Percentiles rank a stretch among this genome's conserved stretches.
Conservation (phyloP, 305 asterid species). For the Fraxinus xanthoxyloides region DNA sequence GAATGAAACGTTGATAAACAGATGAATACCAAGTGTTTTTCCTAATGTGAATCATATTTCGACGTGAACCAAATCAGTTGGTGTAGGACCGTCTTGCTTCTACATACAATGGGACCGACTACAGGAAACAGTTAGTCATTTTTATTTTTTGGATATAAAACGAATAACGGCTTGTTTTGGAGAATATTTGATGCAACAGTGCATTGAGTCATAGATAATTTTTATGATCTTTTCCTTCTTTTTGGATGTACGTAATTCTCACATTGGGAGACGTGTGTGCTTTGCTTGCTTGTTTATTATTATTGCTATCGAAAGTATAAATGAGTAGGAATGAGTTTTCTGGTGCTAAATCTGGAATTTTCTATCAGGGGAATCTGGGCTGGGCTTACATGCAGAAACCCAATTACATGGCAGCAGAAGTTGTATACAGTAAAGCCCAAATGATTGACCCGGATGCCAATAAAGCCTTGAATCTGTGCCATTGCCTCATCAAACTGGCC, state of each 20-base stretch:
- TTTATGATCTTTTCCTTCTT: no score
- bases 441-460: slow-evolving; percentile 80
- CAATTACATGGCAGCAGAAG: slow-evolving; percentile 76
- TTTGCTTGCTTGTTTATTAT: background rate
- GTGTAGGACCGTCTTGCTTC: background rate
- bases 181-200: no score
- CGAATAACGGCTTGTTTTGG: background rate
- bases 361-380: slow-evolving; percentile 66
- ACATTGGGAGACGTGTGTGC: background rate
- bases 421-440: slow-evolving; percentile 74
- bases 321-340: background rate
- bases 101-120: background rate
- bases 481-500: slow-evolving; percentile 60
- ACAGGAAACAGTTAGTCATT: background rate
- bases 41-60: background rate
- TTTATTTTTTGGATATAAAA: no score
- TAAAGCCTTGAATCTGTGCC: slow-evolving; percentile 76
- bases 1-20: no score
- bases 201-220: background rate
- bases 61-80: background rate
- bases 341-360: background rate
- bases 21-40: no score
- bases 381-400: slow-evolving; percentile 89
- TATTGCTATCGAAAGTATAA: background rate
- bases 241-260: background rate